These are phyloP conservation scores for Ogataea minuta DNA, from an alignment of 805 yeast genomes.

Conservation along the genomic window DNA sequence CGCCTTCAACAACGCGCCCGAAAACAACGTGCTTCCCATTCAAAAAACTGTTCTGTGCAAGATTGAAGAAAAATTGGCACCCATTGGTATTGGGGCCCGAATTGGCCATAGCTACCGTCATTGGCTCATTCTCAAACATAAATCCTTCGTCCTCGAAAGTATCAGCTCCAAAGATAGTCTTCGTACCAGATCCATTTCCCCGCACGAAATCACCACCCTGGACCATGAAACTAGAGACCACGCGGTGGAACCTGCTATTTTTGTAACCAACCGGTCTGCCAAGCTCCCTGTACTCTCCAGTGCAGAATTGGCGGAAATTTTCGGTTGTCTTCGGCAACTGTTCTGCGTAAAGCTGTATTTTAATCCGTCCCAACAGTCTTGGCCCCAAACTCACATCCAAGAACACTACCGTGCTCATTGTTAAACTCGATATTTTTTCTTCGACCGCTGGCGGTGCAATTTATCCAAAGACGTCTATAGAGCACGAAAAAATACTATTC, in stretches of 20 bases:
- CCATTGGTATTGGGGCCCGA: constrained; percentile 47
- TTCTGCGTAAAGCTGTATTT: constrained; percentile 41
- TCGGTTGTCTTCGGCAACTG: constrained; percentile 46
- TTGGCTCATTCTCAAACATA: constrained; percentile 30
- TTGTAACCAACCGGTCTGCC: constrained; percentile 46
- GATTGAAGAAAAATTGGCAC: constrained; percentile 44
- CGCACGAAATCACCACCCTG: constrained; percentile 35
- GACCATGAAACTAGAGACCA: constrained; percentile 43
- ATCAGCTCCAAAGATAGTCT: constrained; percentile 39
- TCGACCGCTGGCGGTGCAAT: constrained; percentile 3
- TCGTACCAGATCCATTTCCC: constrained; percentile 45
- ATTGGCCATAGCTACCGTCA: constrained; percentile 40
- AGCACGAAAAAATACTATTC: background rate
- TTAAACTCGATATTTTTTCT: constrained; percentile 1
- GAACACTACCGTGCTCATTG: constrained; percentile 14
- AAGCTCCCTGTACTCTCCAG: constrained; percentile 43
- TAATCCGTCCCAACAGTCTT: constrained; percentile 41
- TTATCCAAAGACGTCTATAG: background rate
- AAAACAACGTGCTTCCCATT: constrained; percentile 51
- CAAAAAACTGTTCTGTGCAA: constrained; percentile 35
- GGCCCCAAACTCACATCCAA: constrained; percentile 34
- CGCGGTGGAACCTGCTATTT: constrained; percentile 37
- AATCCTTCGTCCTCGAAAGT: constrained; percentile 47
- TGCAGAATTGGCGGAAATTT: constrained; percentile 52
- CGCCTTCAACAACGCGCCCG: constrained; percentile 47